These are phyloP conservation scores for Gaertneriomyces semiglobifer DNA, from an alignment of 192 early-diverging fungal species.

Conservation along the genomic window DNA sequence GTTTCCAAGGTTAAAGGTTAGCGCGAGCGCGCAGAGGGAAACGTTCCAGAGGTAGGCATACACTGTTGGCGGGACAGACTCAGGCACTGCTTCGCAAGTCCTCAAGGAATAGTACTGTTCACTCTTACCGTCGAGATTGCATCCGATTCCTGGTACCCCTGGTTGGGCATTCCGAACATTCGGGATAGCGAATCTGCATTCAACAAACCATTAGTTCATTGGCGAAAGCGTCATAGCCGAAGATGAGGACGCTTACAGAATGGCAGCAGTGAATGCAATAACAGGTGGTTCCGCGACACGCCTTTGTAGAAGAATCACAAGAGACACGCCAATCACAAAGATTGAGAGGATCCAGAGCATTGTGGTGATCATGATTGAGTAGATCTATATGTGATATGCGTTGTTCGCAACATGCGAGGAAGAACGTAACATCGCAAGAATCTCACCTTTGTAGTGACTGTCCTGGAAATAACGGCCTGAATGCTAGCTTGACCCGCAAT, in stretches of 20 bases:
- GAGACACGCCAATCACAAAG: neutral
- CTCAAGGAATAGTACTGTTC: neutral
- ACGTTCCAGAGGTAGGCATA: slow-evolving; percentile 6
- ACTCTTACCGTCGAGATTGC: slow-evolving; percentile 8
- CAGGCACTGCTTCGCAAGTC: neutral
- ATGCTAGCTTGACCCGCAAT: neutral
- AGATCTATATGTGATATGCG: too few species aligned
- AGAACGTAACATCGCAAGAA: too few species aligned
- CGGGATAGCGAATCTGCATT: neutral
- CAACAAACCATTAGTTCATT: neutral
- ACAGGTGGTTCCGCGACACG: slow-evolving; percentile 5
- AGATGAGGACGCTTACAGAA: neutral
- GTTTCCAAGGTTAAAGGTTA: too few species aligned
- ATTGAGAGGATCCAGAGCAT: neutral
- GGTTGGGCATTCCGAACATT: slow-evolving; percentile 7
- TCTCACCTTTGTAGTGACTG: neutral
- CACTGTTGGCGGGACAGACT: slow-evolving; percentile 1
- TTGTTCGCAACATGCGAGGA: too few species aligned
- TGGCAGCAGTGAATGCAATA: slow-evolving; percentile 2
- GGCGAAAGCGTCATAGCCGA: neutral
- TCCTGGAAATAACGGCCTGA: neutral
- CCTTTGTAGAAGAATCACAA: neutral
- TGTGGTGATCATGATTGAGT: neutral
- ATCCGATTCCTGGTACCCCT: neutral
- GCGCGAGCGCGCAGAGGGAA: slow-evolving; percentile 8